A percentile compares a stretch with the other conserved stretches of the same genome.
phyloP scores from a whole-genome alignment of 768 basidiomycete genomes.

The Coprinellus aureogranulatus region DNA sequence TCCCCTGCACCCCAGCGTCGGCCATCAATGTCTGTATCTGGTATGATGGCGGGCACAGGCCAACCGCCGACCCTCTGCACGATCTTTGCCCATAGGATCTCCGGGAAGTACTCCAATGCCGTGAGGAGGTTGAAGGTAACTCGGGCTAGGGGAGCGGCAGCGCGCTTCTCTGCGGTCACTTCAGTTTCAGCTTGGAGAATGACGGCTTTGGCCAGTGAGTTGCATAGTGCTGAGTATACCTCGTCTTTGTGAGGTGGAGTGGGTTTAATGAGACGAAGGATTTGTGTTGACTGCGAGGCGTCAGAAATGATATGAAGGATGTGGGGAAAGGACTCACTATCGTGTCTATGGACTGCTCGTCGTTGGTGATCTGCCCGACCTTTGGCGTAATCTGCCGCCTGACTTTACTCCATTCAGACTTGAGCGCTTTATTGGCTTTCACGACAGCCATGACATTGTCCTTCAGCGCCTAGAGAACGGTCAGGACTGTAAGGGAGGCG shows the following conservation, averaged over 20 bases:
- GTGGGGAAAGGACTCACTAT: slow-evolving; percentile 51
- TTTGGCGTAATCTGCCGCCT: slow-evolving; percentile 83
- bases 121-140: slow-evolving; percentile 73
- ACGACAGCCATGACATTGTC: slow-evolving; percentile 58
- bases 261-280: slow-evolving; percentile 35
- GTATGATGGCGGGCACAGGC: slow-evolving; percentile 69
- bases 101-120: slow-evolving; percentile 50
- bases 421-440: slow-evolving; percentile 54
- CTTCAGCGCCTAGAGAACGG: slow-evolving; percentile 54
- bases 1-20: slow-evolving; percentile 36
- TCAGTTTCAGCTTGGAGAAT: slow-evolving; percentile 92
- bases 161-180: slow-evolving; percentile 82
- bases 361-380: slow-evolving; percentile 84
- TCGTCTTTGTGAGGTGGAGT: slow-evolving; percentile 26
- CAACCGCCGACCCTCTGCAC: slow-evolving; percentile 88
- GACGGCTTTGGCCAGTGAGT: slow-evolving; percentile 85
- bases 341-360: slow-evolving; percentile 52
- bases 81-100: slow-evolving; percentile 80
- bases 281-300: slow-evolving; percentile 35
- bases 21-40: slow-evolving; percentile 51
- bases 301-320: not conserved
- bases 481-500: slow-evolving; percentile 5
- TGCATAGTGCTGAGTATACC: slow-evolving; percentile 77
- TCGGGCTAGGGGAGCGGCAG: slow-evolving; percentile 78
- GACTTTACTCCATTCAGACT: slow-evolving; percentile 60